phyloP scores from a whole-genome alignment of 352 stramenopile genomes.

The Phytophthora cactorum region DNA sequence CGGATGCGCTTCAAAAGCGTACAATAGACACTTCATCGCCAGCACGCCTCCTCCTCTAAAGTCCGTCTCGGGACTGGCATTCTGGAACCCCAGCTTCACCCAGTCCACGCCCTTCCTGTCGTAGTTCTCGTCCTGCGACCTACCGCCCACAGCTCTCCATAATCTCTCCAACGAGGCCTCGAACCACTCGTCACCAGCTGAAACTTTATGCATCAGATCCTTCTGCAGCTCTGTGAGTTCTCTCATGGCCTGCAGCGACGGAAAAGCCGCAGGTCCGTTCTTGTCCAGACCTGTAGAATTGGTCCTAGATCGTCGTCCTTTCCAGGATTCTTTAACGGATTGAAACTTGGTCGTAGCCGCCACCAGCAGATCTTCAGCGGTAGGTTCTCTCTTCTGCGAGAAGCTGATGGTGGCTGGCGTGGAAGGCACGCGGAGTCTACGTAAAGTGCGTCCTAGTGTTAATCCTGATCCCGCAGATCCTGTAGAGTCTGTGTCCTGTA shows the following conservation, averaged over 20 bases:
- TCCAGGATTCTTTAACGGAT: conserved; percentile 44
- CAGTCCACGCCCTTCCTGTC: conserved; percentile 60
- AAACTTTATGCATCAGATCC: conserved; percentile 72
- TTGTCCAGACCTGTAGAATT: conserved; percentile 18
- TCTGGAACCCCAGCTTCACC: conserved; percentile 82
- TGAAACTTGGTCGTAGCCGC: conserved; percentile 63
- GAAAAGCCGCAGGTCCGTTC: conserved; percentile 13
- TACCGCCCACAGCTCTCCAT: conserved; percentile 54
- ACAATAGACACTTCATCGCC: conserved; percentile 87
- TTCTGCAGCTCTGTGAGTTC: conserved; percentile 66
- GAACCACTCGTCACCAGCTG: conserved; percentile 62
- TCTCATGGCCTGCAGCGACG: conserved; percentile 41
- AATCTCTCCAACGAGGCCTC: conserved; percentile 66
- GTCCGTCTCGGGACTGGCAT: conserved; percentile 79
- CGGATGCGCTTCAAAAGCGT: conserved; percentile 78
- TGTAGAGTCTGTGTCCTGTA: neutral
- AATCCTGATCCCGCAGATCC: neutral
- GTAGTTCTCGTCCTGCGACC: conserved; percentile 29
- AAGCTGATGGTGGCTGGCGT: conserved; percentile 54
- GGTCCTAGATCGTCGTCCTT: conserved; percentile 27
- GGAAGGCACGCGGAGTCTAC: conserved; percentile 49
- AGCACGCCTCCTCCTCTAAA: conserved; percentile 82
- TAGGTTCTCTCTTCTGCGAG: conserved; percentile 65
- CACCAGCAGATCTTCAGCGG: conserved; percentile 64
- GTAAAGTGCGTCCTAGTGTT: conserved; percentile 48